Conservation (phyloP, 1,139 yeast genomes). For the Schwanniomyces etchellsii region DNA sequence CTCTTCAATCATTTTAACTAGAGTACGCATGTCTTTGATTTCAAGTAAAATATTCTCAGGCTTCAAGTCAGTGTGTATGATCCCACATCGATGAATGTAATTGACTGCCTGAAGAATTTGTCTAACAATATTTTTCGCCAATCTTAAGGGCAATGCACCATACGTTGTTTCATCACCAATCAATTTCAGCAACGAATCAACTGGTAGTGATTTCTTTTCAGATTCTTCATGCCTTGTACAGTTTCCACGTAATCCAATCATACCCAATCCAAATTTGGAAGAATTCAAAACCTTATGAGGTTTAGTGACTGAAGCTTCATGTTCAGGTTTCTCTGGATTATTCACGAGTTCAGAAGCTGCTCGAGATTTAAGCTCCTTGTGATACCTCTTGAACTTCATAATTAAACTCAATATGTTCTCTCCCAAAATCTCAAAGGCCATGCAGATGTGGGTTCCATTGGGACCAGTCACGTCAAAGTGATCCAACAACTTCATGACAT, state of each 20-base stretch:
- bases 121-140: slow-evolving; percentile 32
- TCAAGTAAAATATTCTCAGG: slow-evolving; percentile 40
- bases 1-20: slow-evolving; percentile 28
- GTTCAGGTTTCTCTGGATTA: neutral
- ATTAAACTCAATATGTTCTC: slow-evolving; percentile 36
- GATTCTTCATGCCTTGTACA: slow-evolving; percentile 7
- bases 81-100: slow-evolving; percentile 38
- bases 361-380: neutral
- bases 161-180: slow-evolving; percentile 10
- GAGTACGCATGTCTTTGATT: slow-evolving; percentile 31
- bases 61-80: slow-evolving; percentile 40
- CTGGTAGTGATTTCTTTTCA: slow-evolving; percentile 6
- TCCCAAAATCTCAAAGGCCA: slow-evolving; percentile 41
- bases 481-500: slow-evolving; percentile 36
- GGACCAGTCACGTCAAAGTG: slow-evolving; percentile 37
- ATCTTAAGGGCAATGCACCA: slow-evolving; percentile 32
- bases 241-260: slow-evolving; percentile 5
- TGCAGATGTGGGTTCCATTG: slow-evolving; percentile 38
- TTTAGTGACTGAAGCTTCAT: slow-evolving; percentile 18
- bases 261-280: slow-evolving; percentile 21
- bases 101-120: slow-evolving; percentile 35
- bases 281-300: slow-evolving; percentile 17
- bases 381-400: slow-evolving; percentile 22
- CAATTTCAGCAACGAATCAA: slow-evolving; percentile 10
- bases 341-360: slow-evolving; percentile 1